Conservation (phyloP, 768 basidiomycete species). For the Tulasnella sp. region DNA sequence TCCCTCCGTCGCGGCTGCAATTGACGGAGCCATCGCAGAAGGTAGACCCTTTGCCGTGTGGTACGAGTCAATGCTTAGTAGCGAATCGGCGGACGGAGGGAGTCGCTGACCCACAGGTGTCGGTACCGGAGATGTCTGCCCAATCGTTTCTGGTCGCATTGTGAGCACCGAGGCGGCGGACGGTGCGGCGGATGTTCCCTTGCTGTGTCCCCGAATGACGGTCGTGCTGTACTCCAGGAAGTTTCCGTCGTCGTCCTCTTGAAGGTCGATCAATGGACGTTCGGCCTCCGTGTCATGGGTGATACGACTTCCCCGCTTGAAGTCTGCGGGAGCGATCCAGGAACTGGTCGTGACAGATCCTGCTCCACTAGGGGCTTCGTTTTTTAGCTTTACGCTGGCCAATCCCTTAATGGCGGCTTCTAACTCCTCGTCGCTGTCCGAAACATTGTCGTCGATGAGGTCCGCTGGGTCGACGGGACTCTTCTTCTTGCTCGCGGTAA, state of each 20-base stretch:
- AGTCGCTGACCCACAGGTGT: conserved; percentile 59
- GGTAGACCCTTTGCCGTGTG: conserved; percentile 60
- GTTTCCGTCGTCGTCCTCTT: conserved; percentile 8
- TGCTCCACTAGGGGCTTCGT: not conserved
- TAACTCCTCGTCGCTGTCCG: conserved; percentile 65
- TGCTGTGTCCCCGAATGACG: conserved; percentile 58
- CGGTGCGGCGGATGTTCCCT: conserved; percentile 47
- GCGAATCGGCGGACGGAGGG: conserved; percentile 35
- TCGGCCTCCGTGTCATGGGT: conserved; percentile 21
- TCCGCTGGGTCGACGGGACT: conserved; percentile 53
- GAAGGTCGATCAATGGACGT: conserved; percentile 33
- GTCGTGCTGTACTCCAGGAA: conserved; percentile 69
- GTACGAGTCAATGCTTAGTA: conserved; percentile 59
- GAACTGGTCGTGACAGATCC: conserved; percentile 31
- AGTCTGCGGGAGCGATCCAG: conserved; percentile 45
- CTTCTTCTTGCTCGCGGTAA: conserved; percentile 59
- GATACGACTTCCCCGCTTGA: conserved; percentile 41
- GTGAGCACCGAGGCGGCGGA: conserved; percentile 33
- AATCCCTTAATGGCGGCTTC: conserved; percentile 59
- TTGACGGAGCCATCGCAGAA: conserved; percentile 36
- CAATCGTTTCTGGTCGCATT: conserved; percentile 55
- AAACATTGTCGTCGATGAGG: not conserved
- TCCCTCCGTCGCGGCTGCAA: conserved; percentile 72
- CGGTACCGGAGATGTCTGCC: conserved; percentile 43
- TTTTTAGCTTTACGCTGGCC: conserved; percentile 40